Base-by-base conservation (phyloP, 164 flowering plant species). In the Magnolia changhungtana region DNA sequence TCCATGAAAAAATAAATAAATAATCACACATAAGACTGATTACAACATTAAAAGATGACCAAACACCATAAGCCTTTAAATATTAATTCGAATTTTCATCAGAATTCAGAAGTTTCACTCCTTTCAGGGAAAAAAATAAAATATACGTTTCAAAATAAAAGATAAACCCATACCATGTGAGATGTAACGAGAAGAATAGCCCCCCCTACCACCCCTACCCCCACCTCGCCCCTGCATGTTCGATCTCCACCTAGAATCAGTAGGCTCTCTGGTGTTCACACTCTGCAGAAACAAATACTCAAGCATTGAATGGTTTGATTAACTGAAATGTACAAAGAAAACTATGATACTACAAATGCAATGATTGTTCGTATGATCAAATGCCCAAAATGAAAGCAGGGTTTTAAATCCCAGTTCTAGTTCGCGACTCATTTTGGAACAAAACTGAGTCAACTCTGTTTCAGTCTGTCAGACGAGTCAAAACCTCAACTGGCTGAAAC, bases 221-320 rank as follows among this genome's bases (percentile, higher is more conserved):
- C 89, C 94, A 8, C 61, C 61, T 72, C 91, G 82, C 66, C 89
- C 93, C 77, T 87, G 93, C 21, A 69, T 52, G 65, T 86, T 86
- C 50, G 90, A 78, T 71, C 87, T 89, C 92, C 94, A 84, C 78
- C 85, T 87, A 71, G 91, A 76, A 72, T 93, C 95, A 55, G 82
- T 81, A 78, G 91, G 71, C 81, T 92, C 98, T 83, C 77, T 90
- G 83, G 66, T 87, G 81, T 71, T 87, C 73, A 74, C 20, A 78
- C 80, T 88, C 94, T 93, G 89, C 18, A 77, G 59, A 58, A 77
- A 50, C 9, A 52, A 50, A 45, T 69, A 65, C 13, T 55, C 6
- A 23, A 55, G 61, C 13, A 55, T 21, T 66, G 23, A 63, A 21
- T 63, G 21, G 21, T 21, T 63, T 63, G 65, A 18, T 18, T 23